Percentiles rank a stretch among this genome's conserved stretches.
phyloP scores from a whole-genome alignment of 225 moss, liverwort and hornwort genomes.

The Bryum argenteum region DNA sequence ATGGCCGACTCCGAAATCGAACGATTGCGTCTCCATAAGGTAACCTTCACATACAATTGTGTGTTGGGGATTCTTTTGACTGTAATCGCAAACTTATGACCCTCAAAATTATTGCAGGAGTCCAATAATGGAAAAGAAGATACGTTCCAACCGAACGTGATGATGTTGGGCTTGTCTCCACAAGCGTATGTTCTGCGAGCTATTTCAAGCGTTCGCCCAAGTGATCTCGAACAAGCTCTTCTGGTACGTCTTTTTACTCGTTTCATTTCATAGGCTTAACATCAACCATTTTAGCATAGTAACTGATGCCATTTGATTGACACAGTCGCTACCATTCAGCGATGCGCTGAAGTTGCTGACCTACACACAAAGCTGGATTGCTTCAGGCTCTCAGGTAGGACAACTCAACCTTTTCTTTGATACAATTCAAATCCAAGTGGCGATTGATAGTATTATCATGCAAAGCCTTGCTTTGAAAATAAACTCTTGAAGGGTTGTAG shows the following conservation, averaged over 20 bases:
- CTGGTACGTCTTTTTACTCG: conserved; percentile 49
- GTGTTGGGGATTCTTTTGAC: too few species aligned
- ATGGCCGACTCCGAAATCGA: conserved; percentile 87
- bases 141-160: conserved; percentile 74
- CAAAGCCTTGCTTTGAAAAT: too few species aligned
- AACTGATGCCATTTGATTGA: conserved; percentile 23
- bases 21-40: conserved; percentile 74
- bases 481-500: background rate
- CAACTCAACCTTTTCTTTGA: background rate
- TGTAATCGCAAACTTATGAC: too few species aligned
- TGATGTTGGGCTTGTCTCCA: conserved; percentile 77
- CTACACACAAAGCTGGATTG: conserved; percentile 82
- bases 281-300: background rate
- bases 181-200: conserved; percentile 76
- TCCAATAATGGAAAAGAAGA: conserved; percentile 49
- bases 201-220: conserved; percentile 87
- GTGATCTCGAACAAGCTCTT: conserved; percentile 97
- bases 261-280: too few species aligned
- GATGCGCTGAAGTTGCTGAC: conserved; percentile 93
- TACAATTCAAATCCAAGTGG: too few species aligned
- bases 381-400: conserved; percentile 74
- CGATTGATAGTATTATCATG: too few species aligned
- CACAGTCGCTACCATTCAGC: conserved; percentile 90
- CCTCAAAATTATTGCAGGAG: conserved; percentile 46
- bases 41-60: conserved; percentile 26